Conservation (phyloP, 345 rosid species). For the Barbarea vulgaris region DNA sequence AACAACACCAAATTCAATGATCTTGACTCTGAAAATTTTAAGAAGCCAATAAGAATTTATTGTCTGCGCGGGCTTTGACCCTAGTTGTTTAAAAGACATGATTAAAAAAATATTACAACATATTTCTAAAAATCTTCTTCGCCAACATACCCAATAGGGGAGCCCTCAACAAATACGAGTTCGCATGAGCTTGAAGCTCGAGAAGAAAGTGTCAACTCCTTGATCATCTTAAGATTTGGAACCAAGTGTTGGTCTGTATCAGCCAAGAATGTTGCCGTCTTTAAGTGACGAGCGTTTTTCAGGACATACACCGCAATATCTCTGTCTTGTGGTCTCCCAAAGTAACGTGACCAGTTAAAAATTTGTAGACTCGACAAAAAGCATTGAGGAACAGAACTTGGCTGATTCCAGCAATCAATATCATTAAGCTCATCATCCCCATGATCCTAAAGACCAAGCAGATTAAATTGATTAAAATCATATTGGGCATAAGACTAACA, state of each 20-base stretch:
- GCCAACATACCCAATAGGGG: no score
- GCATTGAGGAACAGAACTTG: slow-evolving; percentile 3
- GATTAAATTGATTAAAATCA: background rate
- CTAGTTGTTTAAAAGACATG: no score
- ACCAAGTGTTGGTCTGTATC: background rate
- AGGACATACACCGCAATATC: no score
- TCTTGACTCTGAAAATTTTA: no score
- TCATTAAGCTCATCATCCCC: fast-evolving
- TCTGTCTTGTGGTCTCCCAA: no score
- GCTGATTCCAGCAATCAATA: background rate
- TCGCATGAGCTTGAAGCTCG: slow-evolving; percentile 21
- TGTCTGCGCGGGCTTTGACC: no score
- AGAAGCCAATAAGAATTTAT: no score
- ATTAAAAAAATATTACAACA: no score
- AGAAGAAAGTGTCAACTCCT: slow-evolving; percentile 10
- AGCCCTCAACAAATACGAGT: background rate
- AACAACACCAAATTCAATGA: no score
- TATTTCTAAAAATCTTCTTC: no score
- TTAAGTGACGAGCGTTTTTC: background rate
- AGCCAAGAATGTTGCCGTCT: background rate
- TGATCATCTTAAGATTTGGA: slow-evolving; percentile 4
- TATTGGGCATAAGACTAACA: background rate
- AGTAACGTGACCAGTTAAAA: background rate
- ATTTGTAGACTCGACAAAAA: slow-evolving; percentile 6
- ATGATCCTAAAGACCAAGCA: background rate